phyloP scores from a whole-genome alignment of 2,329 filamentous ascomycete genomes.

The Exophiala xenobiotica region DNA sequence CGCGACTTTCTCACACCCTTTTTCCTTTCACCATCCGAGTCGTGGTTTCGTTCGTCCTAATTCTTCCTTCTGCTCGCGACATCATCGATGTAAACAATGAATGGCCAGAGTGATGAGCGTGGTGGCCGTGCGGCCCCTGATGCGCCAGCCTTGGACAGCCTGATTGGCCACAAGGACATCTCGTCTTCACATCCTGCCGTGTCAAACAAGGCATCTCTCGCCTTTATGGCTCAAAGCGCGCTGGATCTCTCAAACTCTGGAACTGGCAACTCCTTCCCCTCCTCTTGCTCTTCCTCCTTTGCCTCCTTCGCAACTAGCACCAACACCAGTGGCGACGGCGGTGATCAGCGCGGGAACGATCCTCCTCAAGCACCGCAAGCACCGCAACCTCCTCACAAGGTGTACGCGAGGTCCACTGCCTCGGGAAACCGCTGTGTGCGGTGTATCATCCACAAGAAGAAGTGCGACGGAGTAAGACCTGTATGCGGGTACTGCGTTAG shows the following conservation, averaged over 20 bases:
- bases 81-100: too few relatives aligned
- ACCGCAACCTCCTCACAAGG: background rate
- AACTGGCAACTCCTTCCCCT: background rate
- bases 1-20: too few relatives aligned
- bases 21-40: too few relatives aligned
- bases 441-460: background rate
- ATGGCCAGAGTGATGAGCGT: too few relatives aligned
- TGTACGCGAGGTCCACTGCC: background rate
- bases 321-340: background rate
- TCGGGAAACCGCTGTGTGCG: background rate
- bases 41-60: too few relatives aligned
- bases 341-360: background rate
- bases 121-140: too few relatives aligned
- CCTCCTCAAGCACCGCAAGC: background rate
- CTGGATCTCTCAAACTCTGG: background rate
- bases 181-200: too few relatives aligned
- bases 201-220: background rate
- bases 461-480: background rate
- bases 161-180: too few relatives aligned
- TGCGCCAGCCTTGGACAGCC: too few relatives aligned
- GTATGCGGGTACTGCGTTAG: background rate
- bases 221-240: background rate
- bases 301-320: background rate
- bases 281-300: background rate
- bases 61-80: too few relatives aligned